Evolutionary conservation across 495 filamentous ascomycete genomes (phyloP), one percentile per base, ranked within the genome.

Genomic region (Lasiosphaeria ovina): DNA sequence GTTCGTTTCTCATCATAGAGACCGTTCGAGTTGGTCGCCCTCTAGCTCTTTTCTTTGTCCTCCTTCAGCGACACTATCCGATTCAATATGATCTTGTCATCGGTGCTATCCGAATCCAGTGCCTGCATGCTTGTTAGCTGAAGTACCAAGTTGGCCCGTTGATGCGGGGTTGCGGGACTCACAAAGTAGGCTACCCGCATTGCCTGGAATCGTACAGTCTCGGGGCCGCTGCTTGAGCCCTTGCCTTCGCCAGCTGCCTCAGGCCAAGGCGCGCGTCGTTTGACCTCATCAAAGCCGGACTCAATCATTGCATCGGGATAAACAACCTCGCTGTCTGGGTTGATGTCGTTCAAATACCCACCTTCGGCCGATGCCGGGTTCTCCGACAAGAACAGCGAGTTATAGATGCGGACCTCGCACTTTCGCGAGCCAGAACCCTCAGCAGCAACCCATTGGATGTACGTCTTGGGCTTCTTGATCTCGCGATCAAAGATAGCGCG

Each of bases 21-120:
- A n/a, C 16, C 44, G 44, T 14, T 47, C 6, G 12, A 47, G 44
- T 1, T 4, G 16, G 4, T 5, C 11, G 4, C 44, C 60, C 59
- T 31, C 54, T 62, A 79, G 56, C 73, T 85, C 79, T 92, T 92
- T 36, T 87, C 87, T 31, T 82, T 74, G 76, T 95, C 92, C 74
- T 98, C 93, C 80, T 97, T 97, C 64, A 98, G 77, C 45, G 87
- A 88, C 40, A 97, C 93, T 67, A 98, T 97, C 45, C 91, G 83
- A 76, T 97, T 98, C 34, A 98, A 74, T 57, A 98, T 85, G 51
- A 97, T 75, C 68, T 85, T 89, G 36, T 87, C 87, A 35, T 85
- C 84, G 3, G 82, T 89, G n/a, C 82, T 86, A 67, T 96, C 93
- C 7, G 81, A 82, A 71, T 98, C 94, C 69, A 96, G 72, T 40